Percentiles rank a stretch among this genome's conserved stretches.
Evolutionary conservation across 2,329 filamentous ascomycete species (phyloP).

Genomic region (Talaromyces rugulosus): DNA sequence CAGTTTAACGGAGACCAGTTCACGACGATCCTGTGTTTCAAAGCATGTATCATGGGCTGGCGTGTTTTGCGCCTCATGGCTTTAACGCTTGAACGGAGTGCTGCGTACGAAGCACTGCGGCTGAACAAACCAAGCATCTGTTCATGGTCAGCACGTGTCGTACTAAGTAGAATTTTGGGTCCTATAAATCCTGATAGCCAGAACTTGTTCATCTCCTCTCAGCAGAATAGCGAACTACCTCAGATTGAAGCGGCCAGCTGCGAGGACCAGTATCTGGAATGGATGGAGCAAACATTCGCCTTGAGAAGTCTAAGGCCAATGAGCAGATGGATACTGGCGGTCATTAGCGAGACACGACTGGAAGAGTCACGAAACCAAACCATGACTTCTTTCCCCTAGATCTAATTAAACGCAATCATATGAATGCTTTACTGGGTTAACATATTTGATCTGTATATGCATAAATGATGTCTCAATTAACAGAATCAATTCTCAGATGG

Average conservation of each 20-base stretch:
- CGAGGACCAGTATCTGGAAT: conserved; percentile 1
- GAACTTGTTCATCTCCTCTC: background rate
- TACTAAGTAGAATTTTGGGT: background rate
- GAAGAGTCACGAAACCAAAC: background rate
- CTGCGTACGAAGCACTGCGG: background rate
- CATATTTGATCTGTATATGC: too few relatives aligned
- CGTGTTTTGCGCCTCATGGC: conserved; percentile 1
- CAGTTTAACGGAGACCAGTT: background rate
- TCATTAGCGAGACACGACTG: conserved; percentile 1
- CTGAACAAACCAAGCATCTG: background rate
- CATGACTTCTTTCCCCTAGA: background rate
- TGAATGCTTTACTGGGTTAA: too few relatives aligned
- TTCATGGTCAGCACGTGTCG: background rate
- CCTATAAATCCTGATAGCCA: background rate
- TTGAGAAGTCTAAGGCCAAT: background rate
- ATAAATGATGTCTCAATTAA: background rate
- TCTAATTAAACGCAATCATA: background rate
- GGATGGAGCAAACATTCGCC: background rate
- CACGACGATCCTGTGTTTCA: background rate
- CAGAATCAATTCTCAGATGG: background rate
- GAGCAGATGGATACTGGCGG: background rate
- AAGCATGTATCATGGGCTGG: conserved; percentile 5
- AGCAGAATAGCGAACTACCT: background rate
- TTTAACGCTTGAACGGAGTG: background rate
- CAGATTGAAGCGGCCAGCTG: background rate